Conservation (phyloP, 2,329 filamentous ascomycete genomes). For the Botrytis pseudocinerea region DNA sequence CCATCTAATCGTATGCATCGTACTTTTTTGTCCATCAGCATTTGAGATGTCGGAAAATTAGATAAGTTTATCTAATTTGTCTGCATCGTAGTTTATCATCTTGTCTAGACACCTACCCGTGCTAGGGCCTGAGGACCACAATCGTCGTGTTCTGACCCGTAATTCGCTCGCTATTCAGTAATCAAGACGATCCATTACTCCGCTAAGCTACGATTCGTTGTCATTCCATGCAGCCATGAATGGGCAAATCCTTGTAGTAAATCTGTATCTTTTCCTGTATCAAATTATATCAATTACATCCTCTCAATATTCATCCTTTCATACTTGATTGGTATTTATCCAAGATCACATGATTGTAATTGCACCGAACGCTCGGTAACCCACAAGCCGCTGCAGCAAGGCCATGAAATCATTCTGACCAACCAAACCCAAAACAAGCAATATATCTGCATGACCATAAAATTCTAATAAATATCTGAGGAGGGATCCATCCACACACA, state of each 20-base stretch:
- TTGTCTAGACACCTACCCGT: slow-evolving; percentile 11
- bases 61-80: slow-evolving; percentile 16
- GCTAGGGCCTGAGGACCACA: slow-evolving; percentile 6
- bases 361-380: slow-evolving; percentile 21
- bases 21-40: background rate
- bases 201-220: slow-evolving; percentile 19
- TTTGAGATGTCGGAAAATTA: slow-evolving; percentile 4
- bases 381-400: slow-evolving; percentile 22
- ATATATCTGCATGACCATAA: slow-evolving; percentile 22
- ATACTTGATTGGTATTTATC: slow-evolving; percentile 12
- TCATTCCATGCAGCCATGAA: slow-evolving; percentile 19
- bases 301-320: slow-evolving; percentile 18
- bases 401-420: slow-evolving; percentile 18
- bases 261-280: slow-evolving; percentile 5
- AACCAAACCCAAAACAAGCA: slow-evolving; percentile 21
- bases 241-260: slow-evolving; percentile 17
- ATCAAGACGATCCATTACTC: slow-evolving; percentile 22
- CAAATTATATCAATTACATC: slow-evolving; percentile 13
- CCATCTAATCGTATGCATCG: background rate
- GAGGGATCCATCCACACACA: slow-evolving; percentile 17
- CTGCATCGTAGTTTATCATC: background rate
- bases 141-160: slow-evolving; percentile 1
- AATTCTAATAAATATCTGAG: slow-evolving; percentile 21
- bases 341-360: slow-evolving; percentile 22
- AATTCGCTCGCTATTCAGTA: slow-evolving; percentile 12